These are phyloP conservation scores for Ulota crispa DNA, from an alignment of 225 moss, liverwort and hornwort species.

Conservation along the genomic window DNA sequence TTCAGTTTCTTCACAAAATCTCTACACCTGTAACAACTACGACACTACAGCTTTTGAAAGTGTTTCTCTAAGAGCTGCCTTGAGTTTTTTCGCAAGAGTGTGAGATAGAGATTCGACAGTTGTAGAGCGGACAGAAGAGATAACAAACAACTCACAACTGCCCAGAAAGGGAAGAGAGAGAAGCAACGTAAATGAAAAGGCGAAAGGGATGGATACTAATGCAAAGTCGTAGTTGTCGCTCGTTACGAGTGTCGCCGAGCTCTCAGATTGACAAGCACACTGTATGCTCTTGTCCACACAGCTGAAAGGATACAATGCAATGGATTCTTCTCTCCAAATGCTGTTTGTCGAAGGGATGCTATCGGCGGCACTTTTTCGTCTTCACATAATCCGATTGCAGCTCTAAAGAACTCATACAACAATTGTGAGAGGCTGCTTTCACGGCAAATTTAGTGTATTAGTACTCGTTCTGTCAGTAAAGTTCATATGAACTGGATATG, in stretches of 20 bases:
- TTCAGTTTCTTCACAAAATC: neutral
- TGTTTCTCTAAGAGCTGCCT: neutral
- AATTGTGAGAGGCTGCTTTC: neutral
- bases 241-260: neutral
- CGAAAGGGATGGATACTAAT: neutral
- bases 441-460: neutral
- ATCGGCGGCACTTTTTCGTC: neutral
- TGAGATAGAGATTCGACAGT: neutral
- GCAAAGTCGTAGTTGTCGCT: neutral
- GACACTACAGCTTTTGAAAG: neutral
- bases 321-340: neutral
- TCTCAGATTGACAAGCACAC: neutral
- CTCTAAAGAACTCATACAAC: neutral
- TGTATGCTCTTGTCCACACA: neutral
- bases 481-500: too few relatives aligned
- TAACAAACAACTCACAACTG: neutral
- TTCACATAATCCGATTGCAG: neutral
- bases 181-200: neutral
- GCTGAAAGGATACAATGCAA: neutral
- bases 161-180: neutral
- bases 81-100: neutral
- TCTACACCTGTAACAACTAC: neutral
- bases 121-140: neutral
- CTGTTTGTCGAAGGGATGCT: neutral
- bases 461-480: too few relatives aligned